Percentiles rank a stretch among this genome's conserved stretches.
Evolutionary conservation across 192 early-diverging fungal genomes (phyloP).

Genomic region (Phycomyces nitens): DNA sequence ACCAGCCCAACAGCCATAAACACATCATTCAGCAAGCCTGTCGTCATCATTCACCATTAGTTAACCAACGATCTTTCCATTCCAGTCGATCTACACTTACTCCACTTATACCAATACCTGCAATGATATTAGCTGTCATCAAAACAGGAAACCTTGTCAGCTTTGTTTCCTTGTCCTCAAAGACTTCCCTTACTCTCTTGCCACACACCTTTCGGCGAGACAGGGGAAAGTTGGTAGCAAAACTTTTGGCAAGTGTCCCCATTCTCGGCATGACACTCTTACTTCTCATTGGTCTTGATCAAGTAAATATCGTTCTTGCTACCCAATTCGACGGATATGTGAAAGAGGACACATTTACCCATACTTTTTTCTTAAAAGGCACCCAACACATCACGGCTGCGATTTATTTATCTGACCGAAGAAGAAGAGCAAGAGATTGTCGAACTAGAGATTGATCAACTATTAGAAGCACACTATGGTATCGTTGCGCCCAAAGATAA

Average conservation of each 20-base stretch:
- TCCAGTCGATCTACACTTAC: slow-evolving; percentile 8
- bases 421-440: slow-evolving; percentile 46
- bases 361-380: slow-evolving; percentile 24
- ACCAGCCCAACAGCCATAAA: too few relatives aligned
- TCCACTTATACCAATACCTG: slow-evolving; percentile 36
- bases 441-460: slow-evolving; percentile 22
- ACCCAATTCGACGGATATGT: too few relatives aligned
- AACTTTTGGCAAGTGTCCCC: slow-evolving; percentile 28
- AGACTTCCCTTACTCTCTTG: slow-evolving; percentile 33
- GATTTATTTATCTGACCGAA: slow-evolving; percentile 45
- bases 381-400: slow-evolving; percentile 51
- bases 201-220: slow-evolving; percentile 29
- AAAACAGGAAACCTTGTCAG: slow-evolving; percentile 37
- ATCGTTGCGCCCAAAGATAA: slow-evolving; percentile 25
- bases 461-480: slow-evolving; percentile 20
- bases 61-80: slow-evolving; percentile 25
- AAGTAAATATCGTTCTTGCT: too few relatives aligned
- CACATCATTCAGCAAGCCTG: too few relatives aligned
- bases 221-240: slow-evolving; percentile 9
- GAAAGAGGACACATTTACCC: not conserved
- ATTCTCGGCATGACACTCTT: slow-evolving; percentile 27
- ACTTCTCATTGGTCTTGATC: slow-evolving; percentile 31
- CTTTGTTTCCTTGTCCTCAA: slow-evolving; percentile 33
- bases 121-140: slow-evolving; percentile 18
- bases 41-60: too few relatives aligned